These are phyloP conservation scores for Lachancea meyersii DNA, from an alignment of 805 yeast genomes.

Conservation along the genomic window DNA sequence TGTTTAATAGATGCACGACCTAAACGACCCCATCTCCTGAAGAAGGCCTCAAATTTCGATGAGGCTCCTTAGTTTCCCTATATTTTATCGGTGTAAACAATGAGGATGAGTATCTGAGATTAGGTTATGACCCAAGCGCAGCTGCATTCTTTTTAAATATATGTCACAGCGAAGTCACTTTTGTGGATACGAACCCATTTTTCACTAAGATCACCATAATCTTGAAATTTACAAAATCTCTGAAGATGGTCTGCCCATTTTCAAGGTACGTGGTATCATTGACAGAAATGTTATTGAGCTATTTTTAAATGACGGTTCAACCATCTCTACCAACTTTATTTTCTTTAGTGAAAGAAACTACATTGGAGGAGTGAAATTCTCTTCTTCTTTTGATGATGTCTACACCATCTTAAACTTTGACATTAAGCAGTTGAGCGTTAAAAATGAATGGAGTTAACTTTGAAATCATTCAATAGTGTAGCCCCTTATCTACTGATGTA, in stretches of 20 bases:
- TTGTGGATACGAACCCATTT: conserved; percentile 23
- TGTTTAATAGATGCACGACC: too few species aligned
- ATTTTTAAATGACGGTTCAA: conserved; percentile 30
- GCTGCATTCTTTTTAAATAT: conserved; percentile 27
- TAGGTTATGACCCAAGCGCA: conserved; percentile 26
- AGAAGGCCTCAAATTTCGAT: too few species aligned
- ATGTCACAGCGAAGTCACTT: conserved; percentile 18
- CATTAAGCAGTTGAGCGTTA: conserved; percentile 8
- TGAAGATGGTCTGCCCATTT: conserved; percentile 15
- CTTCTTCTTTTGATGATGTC: conserved; percentile 11
- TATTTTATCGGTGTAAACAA: conserved; percentile 15
- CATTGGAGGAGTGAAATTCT: conserved; percentile 13
- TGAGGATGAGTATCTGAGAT: conserved; percentile 17
- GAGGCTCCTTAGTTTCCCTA: too few species aligned
- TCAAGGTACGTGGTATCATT: conserved; percentile 28
- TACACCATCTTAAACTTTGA: conserved; percentile 9
- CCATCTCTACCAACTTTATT: conserved; percentile 28
- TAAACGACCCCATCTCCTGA: too few species aligned
- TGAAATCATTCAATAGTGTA: too few species aligned
- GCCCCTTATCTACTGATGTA: too few species aligned
- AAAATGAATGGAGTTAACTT: not conserved
- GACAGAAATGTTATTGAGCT: conserved; percentile 31
- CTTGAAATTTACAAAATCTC: conserved; percentile 17
- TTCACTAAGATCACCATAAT: conserved; percentile 25
- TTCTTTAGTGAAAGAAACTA: conserved; percentile 22